Base-by-base conservation (phyloP, 2,329 filamentous ascomycete species). In the Fonsecaea erecta region DNA sequence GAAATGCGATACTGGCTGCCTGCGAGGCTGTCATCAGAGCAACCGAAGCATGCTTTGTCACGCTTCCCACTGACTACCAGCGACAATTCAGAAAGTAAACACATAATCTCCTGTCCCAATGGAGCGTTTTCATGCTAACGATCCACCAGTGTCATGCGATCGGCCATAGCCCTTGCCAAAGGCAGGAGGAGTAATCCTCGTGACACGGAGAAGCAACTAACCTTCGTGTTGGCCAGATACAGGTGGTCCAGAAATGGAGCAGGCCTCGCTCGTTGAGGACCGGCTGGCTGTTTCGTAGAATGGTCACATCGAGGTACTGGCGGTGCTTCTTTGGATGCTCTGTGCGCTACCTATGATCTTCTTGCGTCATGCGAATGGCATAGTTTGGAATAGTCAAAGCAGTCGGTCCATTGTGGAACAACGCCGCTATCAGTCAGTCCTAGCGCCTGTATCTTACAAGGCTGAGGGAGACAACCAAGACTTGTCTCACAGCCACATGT, bases 161-260 rank as follows among this genome's bases (percentile, higher is more conserved):
- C 79, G 1, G 82, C 81, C 12, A 71, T 83, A n/a, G 81, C 82
- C 55, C 79, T 79, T 65, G 81, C 81, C 1, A 77, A 78, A n/a
- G 78, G 79, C 9, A 77, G 77, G 14, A 75, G 75, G 48, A 75
- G 76, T 14, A 76, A 79, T 24, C 76, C 76, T 71, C 79, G 80
- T 54, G 80, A 82, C 70, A 78, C 79, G 53, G 75, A 77, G 75
- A 82, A 76, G 64, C 77, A 77, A 70, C 76, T 83, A 12, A 76
- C 82, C 62, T 82, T 83, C 63, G 75, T 81, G 9, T 73, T 85
- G n/a, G 83, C 82, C 5, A 72, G 85, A 52, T 85, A 85, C 68
- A 78, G 83, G 52, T 85, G 83, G 83, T 84, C 79, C 52, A 76
- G 75, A 60, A 70, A 77, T 52, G 77, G 77, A 7, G 79, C 77